These are phyloP conservation scores for Linnemannia zychae DNA, from an alignment of 192 early-diverging fungal genomes.

Conservation along the genomic window DNA sequence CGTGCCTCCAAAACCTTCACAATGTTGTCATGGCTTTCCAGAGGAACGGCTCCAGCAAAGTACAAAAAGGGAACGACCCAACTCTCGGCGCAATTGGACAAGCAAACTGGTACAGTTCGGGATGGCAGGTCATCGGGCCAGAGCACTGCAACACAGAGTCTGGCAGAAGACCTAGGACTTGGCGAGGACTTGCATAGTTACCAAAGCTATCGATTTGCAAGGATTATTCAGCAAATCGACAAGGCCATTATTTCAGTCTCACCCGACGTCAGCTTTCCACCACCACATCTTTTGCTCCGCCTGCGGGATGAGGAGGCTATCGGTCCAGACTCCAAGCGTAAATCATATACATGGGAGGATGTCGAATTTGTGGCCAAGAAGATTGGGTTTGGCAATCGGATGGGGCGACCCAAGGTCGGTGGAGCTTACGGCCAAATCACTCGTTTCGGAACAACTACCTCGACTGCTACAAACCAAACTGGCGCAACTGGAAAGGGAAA, in stretches of 20 bases:
- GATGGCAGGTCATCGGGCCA: background rate
- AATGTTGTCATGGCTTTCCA: slow-evolving; percentile 50
- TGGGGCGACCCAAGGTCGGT: slow-evolving; percentile 19
- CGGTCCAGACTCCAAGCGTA: slow-evolving; percentile 33
- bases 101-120: background rate
- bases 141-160: background rate
- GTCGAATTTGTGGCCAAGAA: slow-evolving; percentile 41
- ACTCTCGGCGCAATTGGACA: slow-evolving; percentile 5
- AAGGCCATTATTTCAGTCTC: slow-evolving; percentile 81
- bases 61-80: slow-evolving; percentile 42
- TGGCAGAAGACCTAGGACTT: slow-evolving; percentile 13
- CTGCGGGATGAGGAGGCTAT: slow-evolving; percentile 70
- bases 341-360: slow-evolving; percentile 38
- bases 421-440: background rate
- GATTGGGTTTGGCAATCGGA: slow-evolving; percentile 45
- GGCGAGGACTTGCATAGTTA: slow-evolving; percentile 28
- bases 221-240: slow-evolving; percentile 63
- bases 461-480: background rate
- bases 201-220: slow-evolving; percentile 61
- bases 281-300: slow-evolving; percentile 79
- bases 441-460: slow-evolving; percentile 27
- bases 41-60: slow-evolving; percentile 38
- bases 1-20: slow-evolving; percentile 49
- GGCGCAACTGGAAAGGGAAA: slow-evolving; percentile 6
- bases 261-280: slow-evolving; percentile 83